Evolutionary conservation across 208 protist genomes (phyloP).

Genomic region (Acanthamoeba triangularis): DNA sequence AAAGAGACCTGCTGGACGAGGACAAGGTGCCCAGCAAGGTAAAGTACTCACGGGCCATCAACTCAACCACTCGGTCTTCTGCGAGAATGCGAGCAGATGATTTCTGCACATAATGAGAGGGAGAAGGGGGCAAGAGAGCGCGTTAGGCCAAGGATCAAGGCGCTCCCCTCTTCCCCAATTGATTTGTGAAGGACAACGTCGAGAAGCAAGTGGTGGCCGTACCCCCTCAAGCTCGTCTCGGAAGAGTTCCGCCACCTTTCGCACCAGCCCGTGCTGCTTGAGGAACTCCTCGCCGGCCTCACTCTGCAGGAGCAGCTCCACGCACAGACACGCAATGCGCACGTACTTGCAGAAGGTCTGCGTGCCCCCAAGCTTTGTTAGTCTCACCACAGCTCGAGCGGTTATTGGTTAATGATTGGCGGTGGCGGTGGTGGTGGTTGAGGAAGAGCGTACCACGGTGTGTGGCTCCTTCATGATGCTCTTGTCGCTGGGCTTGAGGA

Average conservation of each 20-base stretch:
- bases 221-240: conserved; percentile 36
- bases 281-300: conserved; percentile 79
- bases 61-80: conserved; percentile 80
- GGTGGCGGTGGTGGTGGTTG: not conserved
- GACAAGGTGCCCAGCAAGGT: conserved; percentile 76
- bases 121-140: not conserved
- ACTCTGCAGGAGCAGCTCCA: conserved; percentile 77
- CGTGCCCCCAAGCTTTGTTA: not conserved
- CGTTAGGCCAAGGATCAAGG: not conserved
- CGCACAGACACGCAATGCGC: conserved; percentile 74
- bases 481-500: conserved; percentile 50
- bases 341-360: conserved; percentile 78
- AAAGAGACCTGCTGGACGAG: not conserved
- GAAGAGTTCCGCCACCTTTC: conserved; percentile 68
- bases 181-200: no score
- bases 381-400: no score
- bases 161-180: no score
- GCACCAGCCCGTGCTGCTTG: conserved; percentile 79
- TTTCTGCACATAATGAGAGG: not conserved
- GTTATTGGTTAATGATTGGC: no score
- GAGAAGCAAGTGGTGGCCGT: not conserved
- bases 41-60: conserved; percentile 84
- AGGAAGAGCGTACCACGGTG: conserved; percentile 43
- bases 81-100: conserved; percentile 71
- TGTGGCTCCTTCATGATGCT: conserved; percentile 68